A percentile compares a stretch with the other conserved stretches of the same genome.
Conservation (phyloP, 768 basidiomycete species). For the Ramaria rubella region DNA sequence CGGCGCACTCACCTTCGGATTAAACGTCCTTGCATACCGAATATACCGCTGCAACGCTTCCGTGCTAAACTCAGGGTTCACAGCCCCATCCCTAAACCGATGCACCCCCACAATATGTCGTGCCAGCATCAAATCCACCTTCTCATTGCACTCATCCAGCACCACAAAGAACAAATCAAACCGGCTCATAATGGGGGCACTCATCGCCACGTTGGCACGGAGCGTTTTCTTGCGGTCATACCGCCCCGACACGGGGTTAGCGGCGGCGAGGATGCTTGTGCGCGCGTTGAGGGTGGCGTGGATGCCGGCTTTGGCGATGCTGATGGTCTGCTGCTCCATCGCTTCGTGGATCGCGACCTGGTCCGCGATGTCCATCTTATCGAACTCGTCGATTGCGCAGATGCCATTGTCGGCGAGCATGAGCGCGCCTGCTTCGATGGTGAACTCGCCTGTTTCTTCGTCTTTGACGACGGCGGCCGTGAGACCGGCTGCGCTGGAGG, state of each 20-base stretch:
- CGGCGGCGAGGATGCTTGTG: conserved; percentile 95
- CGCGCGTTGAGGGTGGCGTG: conserved; percentile 97
- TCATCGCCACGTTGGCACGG: conserved; percentile 93
- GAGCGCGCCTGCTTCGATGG: conserved; percentile 96
- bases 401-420: conserved; percentile 99
- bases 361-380: conserved; percentile 99
- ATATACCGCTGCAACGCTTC: conserved; percentile 96
- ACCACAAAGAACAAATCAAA: conserved; percentile 98
- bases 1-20: conserved; percentile 70
- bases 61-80: conserved; percentile 94
- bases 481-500: conserved; percentile 96
- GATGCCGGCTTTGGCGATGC: conserved; percentile 98
- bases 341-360: conserved; percentile 99
- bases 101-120: conserved; percentile 98
- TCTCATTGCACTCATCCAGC: conserved; percentile 92
- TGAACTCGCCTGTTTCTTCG: conserved; percentile 98
- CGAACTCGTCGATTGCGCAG: conserved; percentile 99
- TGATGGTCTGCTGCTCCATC: conserved; percentile 99
- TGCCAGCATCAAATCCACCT: conserved; percentile 87
- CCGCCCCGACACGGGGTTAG: conserved; percentile 94
- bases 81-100: conserved; percentile 89
- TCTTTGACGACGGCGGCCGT: conserved; percentile 98
- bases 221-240: conserved; percentile 94
- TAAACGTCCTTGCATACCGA: conserved; percentile 94
- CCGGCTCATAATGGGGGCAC: conserved; percentile 97